phyloP scores from a whole-genome alignment of 2,329 filamentous ascomycete genomes.

The Leptodontidium sp. region DNA sequence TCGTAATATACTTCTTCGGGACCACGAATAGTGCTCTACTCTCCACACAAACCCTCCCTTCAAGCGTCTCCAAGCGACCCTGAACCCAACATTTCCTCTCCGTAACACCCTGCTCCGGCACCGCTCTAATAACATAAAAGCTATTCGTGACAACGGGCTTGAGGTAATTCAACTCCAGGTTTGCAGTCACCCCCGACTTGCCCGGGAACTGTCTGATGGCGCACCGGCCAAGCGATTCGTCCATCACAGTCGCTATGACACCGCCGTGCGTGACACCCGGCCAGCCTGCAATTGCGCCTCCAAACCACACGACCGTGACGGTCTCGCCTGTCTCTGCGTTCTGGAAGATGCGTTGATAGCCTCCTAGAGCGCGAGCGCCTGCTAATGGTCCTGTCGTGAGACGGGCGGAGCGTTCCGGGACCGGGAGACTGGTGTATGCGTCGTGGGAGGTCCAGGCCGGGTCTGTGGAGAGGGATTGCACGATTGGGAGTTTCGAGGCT shows the following conservation, averaged over 20 bases:
- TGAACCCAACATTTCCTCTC: constrained; percentile 62
- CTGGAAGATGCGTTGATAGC: constrained; percentile 70
- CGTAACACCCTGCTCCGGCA: constrained; percentile 52
- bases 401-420: constrained; percentile 37
- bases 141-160: constrained; percentile 64
- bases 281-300: constrained; percentile 72
- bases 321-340: constrained; percentile 64
- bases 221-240: constrained; percentile 74
- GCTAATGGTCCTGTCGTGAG: constrained; percentile 54
- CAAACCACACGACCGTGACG: constrained; percentile 73
- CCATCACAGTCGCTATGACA: constrained; percentile 70
- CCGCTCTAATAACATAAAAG: constrained; percentile 69
- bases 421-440: constrained; percentile 49
- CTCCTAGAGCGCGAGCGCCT: constrained; percentile 53
- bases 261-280: constrained; percentile 77
- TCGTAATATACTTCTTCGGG: constrained; percentile 52
- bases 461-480: constrained; percentile 56
- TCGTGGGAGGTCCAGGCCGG: constrained; percentile 52
- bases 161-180: constrained; percentile 67
- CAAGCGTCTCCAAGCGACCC: constrained; percentile 60
- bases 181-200: constrained; percentile 63
- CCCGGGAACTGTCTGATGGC: constrained; percentile 58
- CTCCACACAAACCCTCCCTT: constrained; percentile 65
- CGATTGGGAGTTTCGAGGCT: constrained; percentile 57
- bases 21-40: constrained; percentile 66